A percentile compares a stretch with the other conserved stretches of the same genome.
Evolutionary conservation across 2,329 filamentous ascomycete genomes (phyloP).

Genomic region (Pyricularia pennisetigena): DNA sequence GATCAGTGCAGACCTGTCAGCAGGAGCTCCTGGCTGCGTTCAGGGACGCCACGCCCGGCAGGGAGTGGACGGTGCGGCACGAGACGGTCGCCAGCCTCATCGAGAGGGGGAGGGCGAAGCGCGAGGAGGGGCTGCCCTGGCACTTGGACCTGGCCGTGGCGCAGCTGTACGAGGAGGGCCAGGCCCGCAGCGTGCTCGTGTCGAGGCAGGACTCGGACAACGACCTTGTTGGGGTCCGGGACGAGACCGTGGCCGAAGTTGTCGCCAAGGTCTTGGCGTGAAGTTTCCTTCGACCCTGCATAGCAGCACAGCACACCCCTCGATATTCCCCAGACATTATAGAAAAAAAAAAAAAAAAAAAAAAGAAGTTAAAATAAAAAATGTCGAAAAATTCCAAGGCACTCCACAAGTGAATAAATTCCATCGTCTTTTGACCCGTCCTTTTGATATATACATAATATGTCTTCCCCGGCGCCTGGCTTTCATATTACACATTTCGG

Average conservation of each 20-base stretch:
- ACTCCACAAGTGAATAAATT: neutral
- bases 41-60: neutral
- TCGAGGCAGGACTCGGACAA: conserved; percentile 14
- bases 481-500: neutral
- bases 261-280: conserved; percentile 13
- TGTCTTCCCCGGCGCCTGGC: neutral
- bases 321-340: no score
- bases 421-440: neutral
- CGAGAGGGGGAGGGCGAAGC: conserved; percentile 12
- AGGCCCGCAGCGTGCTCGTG: conserved; percentile 15
- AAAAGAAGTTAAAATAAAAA: neutral
- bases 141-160: conserved; percentile 18
- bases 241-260: conserved; percentile 17
- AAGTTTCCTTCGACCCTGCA: neutral
- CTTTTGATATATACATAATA: neutral
- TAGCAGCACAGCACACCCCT: neutral
- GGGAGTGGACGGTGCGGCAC: neutral
- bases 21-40: conserved; percentile 33
- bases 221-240: conserved; percentile 15
- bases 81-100: conserved; percentile 1
- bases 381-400: neutral
- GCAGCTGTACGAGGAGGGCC: conserved; percentile 19
- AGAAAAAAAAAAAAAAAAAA: neutral
- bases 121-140: conserved; percentile 13
- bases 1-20: conserved; percentile 44